A percentile compares a stretch with the other conserved stretches of the same genome.
Conservation (phyloP, 2,329 filamentous ascomycete genomes). For the Pyricularia pennisetigena region DNA sequence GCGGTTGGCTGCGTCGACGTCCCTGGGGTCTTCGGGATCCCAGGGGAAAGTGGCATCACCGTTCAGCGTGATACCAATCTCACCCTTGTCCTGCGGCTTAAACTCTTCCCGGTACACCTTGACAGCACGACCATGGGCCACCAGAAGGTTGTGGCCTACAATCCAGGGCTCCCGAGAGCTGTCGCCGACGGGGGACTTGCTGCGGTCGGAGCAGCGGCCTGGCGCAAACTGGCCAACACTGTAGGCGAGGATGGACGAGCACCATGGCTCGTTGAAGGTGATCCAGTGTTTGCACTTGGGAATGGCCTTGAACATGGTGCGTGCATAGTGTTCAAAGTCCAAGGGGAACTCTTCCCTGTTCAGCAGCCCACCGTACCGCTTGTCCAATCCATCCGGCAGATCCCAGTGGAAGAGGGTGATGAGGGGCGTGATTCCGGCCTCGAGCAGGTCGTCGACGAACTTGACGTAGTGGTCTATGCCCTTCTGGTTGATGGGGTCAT, state of each 20-base stretch:
- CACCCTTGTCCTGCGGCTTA: conserved; percentile 59
- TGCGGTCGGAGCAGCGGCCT: conserved; percentile 69
- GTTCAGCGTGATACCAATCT: conserved; percentile 84
- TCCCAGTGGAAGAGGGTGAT: conserved; percentile 88
- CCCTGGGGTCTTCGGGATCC: conserved; percentile 65
- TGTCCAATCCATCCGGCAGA: conserved; percentile 66
- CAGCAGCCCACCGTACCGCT: conserved; percentile 71
- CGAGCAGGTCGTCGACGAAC: conserved; percentile 69
- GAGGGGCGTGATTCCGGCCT: conserved; percentile 67
- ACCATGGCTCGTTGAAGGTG: conserved; percentile 88
- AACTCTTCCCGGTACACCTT: conserved; percentile 78
- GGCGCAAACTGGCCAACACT: conserved; percentile 70
- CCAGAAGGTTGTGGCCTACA: conserved; percentile 68
- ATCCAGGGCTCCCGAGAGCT: conserved; percentile 71
- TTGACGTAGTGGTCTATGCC: conserved; percentile 71
- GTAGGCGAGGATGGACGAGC: conserved; percentile 72
- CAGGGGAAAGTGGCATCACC: conserved; percentile 77
- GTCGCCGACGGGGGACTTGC: conserved; percentile 61
- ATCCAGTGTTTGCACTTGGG: conserved; percentile 80
- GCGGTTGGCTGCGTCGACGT: conserved; percentile 66
- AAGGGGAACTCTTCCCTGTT: conserved; percentile 75
- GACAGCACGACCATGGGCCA: conserved; percentile 72
- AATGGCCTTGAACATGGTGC: conserved; percentile 64
- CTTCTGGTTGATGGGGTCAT: conserved; percentile 70
- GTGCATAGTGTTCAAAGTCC: conserved; percentile 73